Conservation (phyloP, 805 yeast species). For the Kodamaea leandrae region DNA sequence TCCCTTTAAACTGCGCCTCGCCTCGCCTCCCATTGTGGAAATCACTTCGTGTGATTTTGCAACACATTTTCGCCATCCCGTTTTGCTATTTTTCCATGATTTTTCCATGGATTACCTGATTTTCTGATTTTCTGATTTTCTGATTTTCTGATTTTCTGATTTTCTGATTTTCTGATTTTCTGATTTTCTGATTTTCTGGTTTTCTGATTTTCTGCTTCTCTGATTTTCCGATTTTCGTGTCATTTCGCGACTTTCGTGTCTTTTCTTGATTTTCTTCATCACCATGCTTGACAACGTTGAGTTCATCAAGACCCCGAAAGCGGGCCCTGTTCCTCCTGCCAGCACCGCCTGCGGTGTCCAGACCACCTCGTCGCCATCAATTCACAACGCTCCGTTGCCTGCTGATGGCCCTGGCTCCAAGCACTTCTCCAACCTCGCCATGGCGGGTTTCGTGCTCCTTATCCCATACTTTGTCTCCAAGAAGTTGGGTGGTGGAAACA, state of each 20-base stretch:
- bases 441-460: constrained; percentile 48
- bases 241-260: not conserved
- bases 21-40: too few species aligned
- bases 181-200: too few species aligned
- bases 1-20: too few species aligned
- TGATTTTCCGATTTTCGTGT: not conserved
- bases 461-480: constrained; percentile 64
- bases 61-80: too few species aligned
- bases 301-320: constrained; percentile 61
- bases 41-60: too few species aligned
- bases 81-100: too few species aligned
- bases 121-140: too few species aligned
- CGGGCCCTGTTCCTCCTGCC: constrained; percentile 34
- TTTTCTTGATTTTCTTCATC: not conserved
- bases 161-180: too few species aligned
- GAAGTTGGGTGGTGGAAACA: constrained; percentile 67
- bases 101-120: too few species aligned
- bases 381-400: constrained; percentile 82
- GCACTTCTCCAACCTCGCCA: constrained; percentile 62
- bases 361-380: constrained; percentile 57
- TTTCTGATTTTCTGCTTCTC: too few species aligned
- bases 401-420: constrained; percentile 90
- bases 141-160: too few species aligned
- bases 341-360: constrained; percentile 33
- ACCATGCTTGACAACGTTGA: constrained; percentile 43